Base-by-base conservation (phyloP, 176 grass and related monocot genomes). In the Lolium multiflorum region DNA sequence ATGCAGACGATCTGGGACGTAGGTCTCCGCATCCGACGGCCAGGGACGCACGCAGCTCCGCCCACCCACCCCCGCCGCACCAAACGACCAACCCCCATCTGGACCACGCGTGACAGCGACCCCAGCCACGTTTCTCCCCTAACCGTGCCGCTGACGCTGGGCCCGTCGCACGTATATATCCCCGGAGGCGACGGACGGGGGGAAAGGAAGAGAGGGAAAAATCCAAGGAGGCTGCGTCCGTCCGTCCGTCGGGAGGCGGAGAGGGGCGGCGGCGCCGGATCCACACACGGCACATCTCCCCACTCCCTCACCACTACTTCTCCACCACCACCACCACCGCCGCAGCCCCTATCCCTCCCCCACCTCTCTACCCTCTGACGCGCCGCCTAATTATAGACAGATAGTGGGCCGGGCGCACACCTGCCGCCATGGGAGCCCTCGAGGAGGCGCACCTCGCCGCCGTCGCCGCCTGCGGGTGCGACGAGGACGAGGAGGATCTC, bases 371-470 rank as follows among this genome's bases (percentile, higher is more conserved):
- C 61, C 9, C 41, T 20, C 44, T 22, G 61, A 79, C 69, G 77
- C 54, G 84, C 79, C 46, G 68, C 84, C 89, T 84, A 87, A 87
- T 80, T 13, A 84, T 84, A 91, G 80, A 14, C 0, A 2, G 46
- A 0, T 44, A 20, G 77, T 81, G 78, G 7, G 77, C 83, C 81
- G 78, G 74, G 11, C 76, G 41, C n/a, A 73, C 70, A 15, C 71
- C n/a, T 0, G 39, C 38, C 21, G 41, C 81, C 86, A 96, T 96
- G 92, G 90, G 92, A 69, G 94, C 92, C 46, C 92, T 96, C 15
- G 89, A 94, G 86, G 87, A 92, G 77, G 86, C 88, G 15, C 86
- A 91, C 88, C 91, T 92, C 80, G 79, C 82, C 26, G 74, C 74
- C 54, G 80, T 61, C 20, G 72, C 75, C 20, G 73, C 75, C 9